phyloP scores from a whole-genome alignment of 805 yeast genomes.

The Candida nitratophila region DNA sequence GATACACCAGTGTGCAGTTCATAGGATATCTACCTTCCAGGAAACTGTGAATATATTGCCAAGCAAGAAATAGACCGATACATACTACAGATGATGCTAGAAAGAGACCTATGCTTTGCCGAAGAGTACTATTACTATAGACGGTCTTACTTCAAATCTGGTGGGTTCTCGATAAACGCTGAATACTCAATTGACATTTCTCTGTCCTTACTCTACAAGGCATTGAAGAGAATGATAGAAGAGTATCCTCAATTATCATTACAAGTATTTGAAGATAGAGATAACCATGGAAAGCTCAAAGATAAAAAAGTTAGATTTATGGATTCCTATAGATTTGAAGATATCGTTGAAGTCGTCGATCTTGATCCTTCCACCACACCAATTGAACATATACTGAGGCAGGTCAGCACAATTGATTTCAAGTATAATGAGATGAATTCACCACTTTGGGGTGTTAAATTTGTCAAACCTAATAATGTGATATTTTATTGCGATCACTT shows the following conservation, averaged over 20 bases:
- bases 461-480: constrained; percentile 9
- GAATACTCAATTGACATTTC: constrained; percentile 9
- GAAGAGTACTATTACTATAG: constrained; percentile 8
- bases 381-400: constrained; percentile 1
- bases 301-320: constrained; percentile 2
- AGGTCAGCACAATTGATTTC: not conserved
- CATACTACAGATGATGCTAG: no score
- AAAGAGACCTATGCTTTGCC: constrained; percentile 3
- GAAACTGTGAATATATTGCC: no score
- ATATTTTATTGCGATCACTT: constrained; percentile 23
- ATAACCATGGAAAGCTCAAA: not conserved
- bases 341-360: constrained; percentile 3
- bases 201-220: constrained; percentile 4
- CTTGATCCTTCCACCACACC: not conserved
- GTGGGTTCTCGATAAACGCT: constrained; percentile 8
- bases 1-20: no score
- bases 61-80: no score
- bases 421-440: not conserved
- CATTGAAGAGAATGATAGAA: constrained; percentile 8
- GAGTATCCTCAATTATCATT: constrained; percentile 13
- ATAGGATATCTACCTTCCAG: no score
- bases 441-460: constrained; percentile 17
- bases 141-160: not conserved
- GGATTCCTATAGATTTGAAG: constrained; percentile 3
- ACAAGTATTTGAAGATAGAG: constrained; percentile 3